Evolutionary conservation across 768 basidiomycete species (phyloP).

Genomic region (Leucocoprinus birnbaumii): DNA sequence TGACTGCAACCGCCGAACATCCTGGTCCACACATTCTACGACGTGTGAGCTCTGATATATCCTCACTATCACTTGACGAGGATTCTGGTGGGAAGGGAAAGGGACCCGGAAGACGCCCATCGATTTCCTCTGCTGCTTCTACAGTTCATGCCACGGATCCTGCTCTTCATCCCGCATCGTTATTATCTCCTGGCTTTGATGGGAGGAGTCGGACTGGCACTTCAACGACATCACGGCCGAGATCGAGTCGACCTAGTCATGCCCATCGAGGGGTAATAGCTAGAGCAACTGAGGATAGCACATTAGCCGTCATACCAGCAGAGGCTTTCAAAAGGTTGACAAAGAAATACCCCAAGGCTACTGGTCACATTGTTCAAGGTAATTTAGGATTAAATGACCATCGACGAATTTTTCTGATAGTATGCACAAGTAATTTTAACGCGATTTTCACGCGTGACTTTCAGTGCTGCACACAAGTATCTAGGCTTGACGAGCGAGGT

Average conservation of each 20-base stretch:
- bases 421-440: constrained; percentile 77
- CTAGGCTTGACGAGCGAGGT: constrained; percentile 94
- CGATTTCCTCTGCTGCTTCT: constrained; percentile 65
- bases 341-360: constrained; percentile 95
- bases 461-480: constrained; percentile 96
- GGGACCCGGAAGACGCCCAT: constrained; percentile 43
- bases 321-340: constrained; percentile 94
- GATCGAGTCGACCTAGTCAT: constrained; percentile 25
- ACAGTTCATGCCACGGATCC: constrained; percentile 54
- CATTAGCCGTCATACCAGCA: constrained; percentile 97
- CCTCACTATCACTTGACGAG: constrained; percentile 48
- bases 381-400: constrained; percentile 5
- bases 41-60: constrained; percentile 63
- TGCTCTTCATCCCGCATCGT: constrained; percentile 18
- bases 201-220: constrained; percentile 19
- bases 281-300: constrained; percentile 91
- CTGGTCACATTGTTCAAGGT: constrained; percentile 96
- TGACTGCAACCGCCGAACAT: constrained; percentile 18
- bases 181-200: constrained; percentile 6
- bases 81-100: constrained; percentile 16
- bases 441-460: constrained; percentile 94
- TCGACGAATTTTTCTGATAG: constrained; percentile 13
- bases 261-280: constrained; percentile 77
- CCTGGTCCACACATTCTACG: constrained; percentile 20
- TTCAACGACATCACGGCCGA: constrained; percentile 16